Evolutionary conservation across 2,329 filamentous ascomycete species (phyloP).

Genomic region (Madurella fahalii): DNA sequence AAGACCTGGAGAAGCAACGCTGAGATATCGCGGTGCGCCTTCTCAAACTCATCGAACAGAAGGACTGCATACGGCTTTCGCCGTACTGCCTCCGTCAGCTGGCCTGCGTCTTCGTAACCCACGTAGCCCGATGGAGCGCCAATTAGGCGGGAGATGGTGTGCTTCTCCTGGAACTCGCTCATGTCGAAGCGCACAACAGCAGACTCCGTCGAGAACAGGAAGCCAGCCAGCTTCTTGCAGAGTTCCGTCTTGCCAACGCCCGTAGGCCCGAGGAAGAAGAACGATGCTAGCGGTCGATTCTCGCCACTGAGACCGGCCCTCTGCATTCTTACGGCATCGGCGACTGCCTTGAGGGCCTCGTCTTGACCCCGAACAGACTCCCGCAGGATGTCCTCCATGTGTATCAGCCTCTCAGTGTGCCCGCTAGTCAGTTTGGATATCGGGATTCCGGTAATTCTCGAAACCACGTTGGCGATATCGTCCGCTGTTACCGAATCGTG

Average conservation of each 20-base stretch:
- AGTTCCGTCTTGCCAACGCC: constrained; percentile 97
- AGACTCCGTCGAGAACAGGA: constrained; percentile 87
- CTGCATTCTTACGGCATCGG: constrained; percentile 90
- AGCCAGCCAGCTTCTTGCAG: constrained; percentile 90
- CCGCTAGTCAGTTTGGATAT: constrained; percentile 88
- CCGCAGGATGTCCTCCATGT: constrained; percentile 88
- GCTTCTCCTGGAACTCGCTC: constrained; percentile 96
- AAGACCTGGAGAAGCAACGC: constrained; percentile 88
- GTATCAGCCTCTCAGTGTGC: constrained; percentile 89
- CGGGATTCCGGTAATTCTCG: constrained; percentile 86
- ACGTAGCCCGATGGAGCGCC: constrained; percentile 92
- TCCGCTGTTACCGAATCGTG: constrained; percentile 95
- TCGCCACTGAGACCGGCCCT: constrained; percentile 87
- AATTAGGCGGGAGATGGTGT: constrained; percentile 89
- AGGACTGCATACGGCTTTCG: constrained; percentile 94
- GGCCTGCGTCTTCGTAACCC: constrained; percentile 93
- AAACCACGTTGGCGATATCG: constrained; percentile 90
- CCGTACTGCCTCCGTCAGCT: constrained; percentile 90
- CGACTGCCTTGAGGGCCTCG: constrained; percentile 84
- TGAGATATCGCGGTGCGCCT: constrained; percentile 92
- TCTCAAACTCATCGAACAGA: constrained; percentile 96
- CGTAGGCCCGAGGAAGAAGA: constrained; percentile 96
- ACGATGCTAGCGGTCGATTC: constrained; percentile 85
- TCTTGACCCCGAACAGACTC: constrained; percentile 88
- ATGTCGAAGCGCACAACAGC: constrained; percentile 95